Percentiles rank a stretch among this genome's conserved stretches.
phyloP scores from a whole-genome alignment of 257 asterid genomes.

The Datura wrightii region DNA sequence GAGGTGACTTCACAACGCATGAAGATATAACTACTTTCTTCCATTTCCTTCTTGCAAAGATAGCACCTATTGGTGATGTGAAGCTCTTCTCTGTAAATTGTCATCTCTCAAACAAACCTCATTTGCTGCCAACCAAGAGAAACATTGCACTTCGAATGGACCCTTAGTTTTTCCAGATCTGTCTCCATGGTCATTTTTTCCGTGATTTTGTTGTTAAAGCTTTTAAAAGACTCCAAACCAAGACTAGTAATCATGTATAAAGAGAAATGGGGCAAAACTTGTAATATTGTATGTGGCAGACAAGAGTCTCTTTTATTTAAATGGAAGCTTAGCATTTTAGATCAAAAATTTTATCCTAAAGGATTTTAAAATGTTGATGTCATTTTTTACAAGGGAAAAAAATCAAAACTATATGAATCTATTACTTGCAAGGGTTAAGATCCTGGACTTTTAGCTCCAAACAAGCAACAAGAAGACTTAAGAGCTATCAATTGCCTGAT shows the following conservation, averaged over 20 bases:
- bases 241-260: background rate
- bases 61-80: conserved; percentile 12
- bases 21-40: background rate
- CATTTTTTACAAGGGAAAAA: background rate
- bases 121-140: background rate
- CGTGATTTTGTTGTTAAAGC: background rate
- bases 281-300: background rate
- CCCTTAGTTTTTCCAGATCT: background rate
- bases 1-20: background rate
- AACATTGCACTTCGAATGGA: conserved; percentile 17
- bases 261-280: background rate
- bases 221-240: conserved; percentile 2
- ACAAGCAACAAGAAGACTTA: conserved; percentile 2
- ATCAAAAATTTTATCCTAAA: background rate
- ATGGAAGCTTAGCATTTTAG: background rate
- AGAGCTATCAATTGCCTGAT: background rate
- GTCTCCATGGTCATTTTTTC: background rate
- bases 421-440: background rate
- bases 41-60: conserved; percentile 7
- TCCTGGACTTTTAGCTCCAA: conserved; percentile 21
- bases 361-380: background rate
- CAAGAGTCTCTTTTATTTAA: background rate
- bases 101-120: conserved; percentile 10
- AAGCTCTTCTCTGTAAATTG: background rate
- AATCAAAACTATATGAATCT: conserved; percentile 9